These are phyloP conservation scores for Lepiota brunneoincarnata DNA, from an alignment of 768 basidiomycete species.

Conservation along the genomic window DNA sequence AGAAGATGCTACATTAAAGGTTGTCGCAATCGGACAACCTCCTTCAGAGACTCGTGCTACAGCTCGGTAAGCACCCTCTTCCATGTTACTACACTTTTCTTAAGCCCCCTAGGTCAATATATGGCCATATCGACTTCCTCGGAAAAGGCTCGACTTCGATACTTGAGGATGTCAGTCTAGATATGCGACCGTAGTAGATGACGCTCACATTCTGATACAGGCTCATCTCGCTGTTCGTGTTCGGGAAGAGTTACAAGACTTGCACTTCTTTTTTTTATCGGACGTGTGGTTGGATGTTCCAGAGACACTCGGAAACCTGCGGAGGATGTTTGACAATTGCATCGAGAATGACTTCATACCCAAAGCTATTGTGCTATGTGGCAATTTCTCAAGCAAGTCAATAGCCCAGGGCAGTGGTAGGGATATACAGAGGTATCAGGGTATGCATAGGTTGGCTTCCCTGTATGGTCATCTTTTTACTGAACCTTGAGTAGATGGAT, in stretches of 20 bases:
- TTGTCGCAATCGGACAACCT: constrained; percentile 95
- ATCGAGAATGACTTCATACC: constrained; percentile 87
- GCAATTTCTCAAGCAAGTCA: constrained; percentile 88
- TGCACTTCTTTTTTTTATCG: constrained; percentile 90
- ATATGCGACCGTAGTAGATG: constrained; percentile 1
- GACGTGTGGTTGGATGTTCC: constrained; percentile 96
- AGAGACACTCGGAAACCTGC: constrained; percentile 73
- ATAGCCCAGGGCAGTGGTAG: constrained; percentile 75
- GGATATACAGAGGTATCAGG: constrained; percentile 84
- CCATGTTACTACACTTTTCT: neutral
- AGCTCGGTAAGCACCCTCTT: constrained; percentile 55
- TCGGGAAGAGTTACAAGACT: constrained; percentile 66
- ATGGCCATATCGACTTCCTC: constrained; percentile 95
- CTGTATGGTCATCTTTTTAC: neutral
- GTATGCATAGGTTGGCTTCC: constrained; percentile 36
- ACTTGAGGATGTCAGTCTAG: constrained; percentile 75
- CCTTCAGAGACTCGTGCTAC: constrained; percentile 89
- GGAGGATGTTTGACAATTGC: constrained; percentile 87
- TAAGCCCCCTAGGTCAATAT: constrained; percentile 65
- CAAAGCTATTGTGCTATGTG: constrained; percentile 87
- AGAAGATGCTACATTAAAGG: constrained; percentile 82
- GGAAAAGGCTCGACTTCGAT: constrained; percentile 92
- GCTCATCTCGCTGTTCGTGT: constrained; percentile 60
- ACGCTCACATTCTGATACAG: constrained; percentile 30
- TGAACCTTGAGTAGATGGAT: constrained; percentile 57